phyloP scores from a whole-genome alignment of 495 filamentous ascomycete species.

The Filosporella fistucella region DNA sequence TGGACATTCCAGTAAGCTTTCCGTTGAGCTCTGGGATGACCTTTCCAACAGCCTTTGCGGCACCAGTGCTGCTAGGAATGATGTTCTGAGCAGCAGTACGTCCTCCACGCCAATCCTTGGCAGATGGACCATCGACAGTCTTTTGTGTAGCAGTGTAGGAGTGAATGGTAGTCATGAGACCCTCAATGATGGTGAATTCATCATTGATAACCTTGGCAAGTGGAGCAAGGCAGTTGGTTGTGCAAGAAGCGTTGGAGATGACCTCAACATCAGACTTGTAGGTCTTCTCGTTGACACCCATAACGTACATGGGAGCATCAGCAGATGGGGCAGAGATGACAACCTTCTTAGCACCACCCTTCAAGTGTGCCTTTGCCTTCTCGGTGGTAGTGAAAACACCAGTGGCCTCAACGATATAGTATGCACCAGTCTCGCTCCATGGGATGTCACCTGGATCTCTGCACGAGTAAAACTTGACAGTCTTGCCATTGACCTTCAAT shows the following conservation, averaged over 20 bases:
- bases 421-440: slow-evolving; percentile 83
- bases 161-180: slow-evolving; percentile 99
- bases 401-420: slow-evolving; percentile 97
- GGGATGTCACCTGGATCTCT: slow-evolving; percentile 87
- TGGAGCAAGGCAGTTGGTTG: slow-evolving; percentile 98
- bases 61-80: slow-evolving; percentile 98
- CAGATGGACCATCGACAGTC: slow-evolving; percentile 95
- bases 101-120: slow-evolving; percentile 99
- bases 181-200: slow-evolving; percentile 95
- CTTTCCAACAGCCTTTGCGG: slow-evolving; percentile 99
- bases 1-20: slow-evolving; percentile 99
- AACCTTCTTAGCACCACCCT: slow-evolving; percentile 99
- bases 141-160: slow-evolving; percentile 99
- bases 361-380: slow-evolving; percentile 92
- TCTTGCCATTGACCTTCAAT: slow-evolving; percentile 92
- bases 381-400: slow-evolving; percentile 99
- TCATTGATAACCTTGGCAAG: slow-evolving; percentile 99
- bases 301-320: slow-evolving; percentile 99
- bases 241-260: slow-evolving; percentile 99
- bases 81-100: slow-evolving; percentile 99
- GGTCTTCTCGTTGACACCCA: slow-evolving; percentile 93
- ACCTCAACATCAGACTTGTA: slow-evolving; percentile 88
- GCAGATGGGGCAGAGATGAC: slow-evolving; percentile 98
- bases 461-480: slow-evolving; percentile 92
- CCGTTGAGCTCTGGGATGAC: slow-evolving; percentile 96